phyloP scores from a whole-genome alignment of 176 grass and related monocot species.

The Ampelocalamus luodianensis region DNA sequence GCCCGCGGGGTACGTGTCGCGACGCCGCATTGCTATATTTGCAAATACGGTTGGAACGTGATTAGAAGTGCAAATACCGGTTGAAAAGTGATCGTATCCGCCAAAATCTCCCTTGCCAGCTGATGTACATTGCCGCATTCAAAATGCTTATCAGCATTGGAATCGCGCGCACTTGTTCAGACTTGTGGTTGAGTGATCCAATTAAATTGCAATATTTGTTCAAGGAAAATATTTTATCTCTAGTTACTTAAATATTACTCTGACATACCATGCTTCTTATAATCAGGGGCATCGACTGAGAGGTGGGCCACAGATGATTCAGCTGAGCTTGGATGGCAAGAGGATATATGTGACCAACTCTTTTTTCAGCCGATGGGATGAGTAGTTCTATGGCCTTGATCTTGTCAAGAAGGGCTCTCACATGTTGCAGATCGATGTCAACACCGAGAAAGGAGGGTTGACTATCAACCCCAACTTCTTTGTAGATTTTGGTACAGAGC shows the following conservation, averaged over 20 bases:
- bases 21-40: no score
- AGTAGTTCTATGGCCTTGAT: conserved; percentile 76
- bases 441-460: conserved; percentile 76
- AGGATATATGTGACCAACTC: conserved; percentile 79
- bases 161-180: not conserved
- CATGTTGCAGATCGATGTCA: conserved; percentile 84
- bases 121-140: not conserved
- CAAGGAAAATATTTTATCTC: not conserved
- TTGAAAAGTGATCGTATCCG: no score
- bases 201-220: not conserved
- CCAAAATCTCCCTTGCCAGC: no score
- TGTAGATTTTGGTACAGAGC: conserved; percentile 73
- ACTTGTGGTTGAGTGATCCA: not conserved
- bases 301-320: conserved; percentile 94
- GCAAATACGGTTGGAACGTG: no score
- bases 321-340: no score
- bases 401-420: conserved; percentile 88
- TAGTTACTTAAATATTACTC: not conserved
- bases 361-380: conserved; percentile 87
- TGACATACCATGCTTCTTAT: not conserved
- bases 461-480: conserved; percentile 84
- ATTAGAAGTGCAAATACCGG: no score
- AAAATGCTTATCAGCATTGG: not conserved
- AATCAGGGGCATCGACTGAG: conserved; percentile 76
- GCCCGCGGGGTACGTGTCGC: no score